These are phyloP conservation scores for Paxillus ammoniavirescens DNA, from an alignment of 768 basidiomycete species.

Conservation along the genomic window DNA sequence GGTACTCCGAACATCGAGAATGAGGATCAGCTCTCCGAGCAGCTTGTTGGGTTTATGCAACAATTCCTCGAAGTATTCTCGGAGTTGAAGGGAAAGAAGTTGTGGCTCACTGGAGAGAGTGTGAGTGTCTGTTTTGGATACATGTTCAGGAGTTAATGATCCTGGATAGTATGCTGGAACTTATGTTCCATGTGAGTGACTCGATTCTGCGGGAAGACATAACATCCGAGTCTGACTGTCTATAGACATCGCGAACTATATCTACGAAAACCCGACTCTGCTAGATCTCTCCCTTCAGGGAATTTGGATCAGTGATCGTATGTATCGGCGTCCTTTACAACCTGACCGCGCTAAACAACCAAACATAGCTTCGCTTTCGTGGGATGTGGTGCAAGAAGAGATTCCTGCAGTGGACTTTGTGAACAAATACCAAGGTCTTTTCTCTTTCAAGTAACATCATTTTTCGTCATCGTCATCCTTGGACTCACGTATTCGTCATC, in stretches of 20 bases:
- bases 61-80: constrained; percentile 76
- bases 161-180: constrained; percentile 63
- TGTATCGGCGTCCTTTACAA: constrained; percentile 19
- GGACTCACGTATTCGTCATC: background rate
- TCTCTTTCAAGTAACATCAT: constrained; percentile 64
- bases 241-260: constrained; percentile 72
- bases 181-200: constrained; percentile 56
- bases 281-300: constrained; percentile 63
- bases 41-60: constrained; percentile 57
- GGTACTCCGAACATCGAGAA: constrained; percentile 62
- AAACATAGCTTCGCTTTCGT: constrained; percentile 52
- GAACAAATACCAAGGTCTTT: constrained; percentile 66
- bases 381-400: constrained; percentile 62
- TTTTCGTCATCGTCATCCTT: too few species aligned
- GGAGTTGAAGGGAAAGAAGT: constrained; percentile 70
- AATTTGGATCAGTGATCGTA: constrained; percentile 73
- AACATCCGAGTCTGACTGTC: background rate
- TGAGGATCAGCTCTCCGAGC: constrained; percentile 56
- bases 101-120: constrained; percentile 73
- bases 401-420: constrained; percentile 76
- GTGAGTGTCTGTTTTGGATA: constrained; percentile 38
- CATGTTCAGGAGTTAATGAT: background rate
- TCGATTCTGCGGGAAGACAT: background rate
- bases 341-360: background rate
- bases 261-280: constrained; percentile 54